phyloP scores from a whole-genome alignment of 768 basidiomycete genomes.

The Exidia glandulosa region DNA sequence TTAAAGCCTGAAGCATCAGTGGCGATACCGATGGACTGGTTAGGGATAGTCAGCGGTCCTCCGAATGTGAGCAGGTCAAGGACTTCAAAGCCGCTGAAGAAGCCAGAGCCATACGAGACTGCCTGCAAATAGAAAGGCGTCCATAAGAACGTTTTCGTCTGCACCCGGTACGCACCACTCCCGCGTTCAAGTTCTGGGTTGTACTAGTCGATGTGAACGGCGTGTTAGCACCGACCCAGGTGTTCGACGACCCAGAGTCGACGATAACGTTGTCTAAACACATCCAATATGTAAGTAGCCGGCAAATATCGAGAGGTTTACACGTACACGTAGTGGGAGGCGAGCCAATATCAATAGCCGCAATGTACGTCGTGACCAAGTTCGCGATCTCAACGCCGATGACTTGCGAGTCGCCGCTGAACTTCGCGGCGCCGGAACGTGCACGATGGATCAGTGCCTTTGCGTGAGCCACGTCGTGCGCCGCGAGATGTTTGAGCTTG shows the following conservation, averaged over 20 bases:
- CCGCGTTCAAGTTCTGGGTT: conserved; percentile 32
- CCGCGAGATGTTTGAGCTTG: not conserved
- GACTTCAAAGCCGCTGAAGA: conserved; percentile 1
- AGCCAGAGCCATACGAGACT: conserved; percentile 4
- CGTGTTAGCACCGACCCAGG: conserved; percentile 45
- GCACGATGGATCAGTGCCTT: not conserved
- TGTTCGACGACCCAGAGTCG: conserved; percentile 33
- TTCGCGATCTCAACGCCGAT: conserved; percentile 9
- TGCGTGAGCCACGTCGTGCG: not conserved
- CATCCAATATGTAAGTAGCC: not conserved
- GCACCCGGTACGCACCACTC: conserved; percentile 17
- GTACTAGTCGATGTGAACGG: conserved; percentile 29
- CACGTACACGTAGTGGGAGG: conserved; percentile 32
- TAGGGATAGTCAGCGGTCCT: conserved; percentile 28
- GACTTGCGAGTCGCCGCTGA: not conserved
- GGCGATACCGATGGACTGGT: conserved; percentile 47
- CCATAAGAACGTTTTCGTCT: conserved; percentile 21
- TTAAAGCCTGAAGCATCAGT: conserved; percentile 30
- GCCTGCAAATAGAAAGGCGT: conserved; percentile 8
- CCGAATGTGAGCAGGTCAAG: conserved; percentile 10
- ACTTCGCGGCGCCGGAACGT: not conserved
- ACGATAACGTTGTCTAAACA: conserved; percentile 1
- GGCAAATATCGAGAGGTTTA: not conserved
- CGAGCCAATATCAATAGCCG: conserved; percentile 39
- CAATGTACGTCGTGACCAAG: conserved; percentile 29